Conservation (phyloP, 768 basidiomycete species). For the Amanita polypyramis region DNA sequence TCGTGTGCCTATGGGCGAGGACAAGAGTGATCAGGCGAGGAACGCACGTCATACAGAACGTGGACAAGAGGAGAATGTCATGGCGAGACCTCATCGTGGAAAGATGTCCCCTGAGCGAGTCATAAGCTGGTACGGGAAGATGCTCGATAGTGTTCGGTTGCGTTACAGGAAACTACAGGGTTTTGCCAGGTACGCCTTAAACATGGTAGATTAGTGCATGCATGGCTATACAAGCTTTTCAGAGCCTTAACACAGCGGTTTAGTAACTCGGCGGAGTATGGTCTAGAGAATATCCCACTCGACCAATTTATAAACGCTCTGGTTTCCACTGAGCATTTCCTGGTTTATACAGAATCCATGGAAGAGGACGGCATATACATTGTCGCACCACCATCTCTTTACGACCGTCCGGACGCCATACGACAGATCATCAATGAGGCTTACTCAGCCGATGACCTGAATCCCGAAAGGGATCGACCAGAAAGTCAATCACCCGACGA, state of each 20-base stretch:
- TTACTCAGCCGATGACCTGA: conserved; percentile 64
- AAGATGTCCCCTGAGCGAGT: conserved; percentile 78
- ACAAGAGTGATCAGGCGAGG: conserved; percentile 17
- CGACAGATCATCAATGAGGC: conserved; percentile 75
- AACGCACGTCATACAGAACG: conserved; percentile 11
- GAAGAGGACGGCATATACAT: conserved; percentile 92
- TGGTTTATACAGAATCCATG: conserved; percentile 82
- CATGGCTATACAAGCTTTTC: conserved; percentile 6
- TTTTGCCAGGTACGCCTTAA: conserved; percentile 64
- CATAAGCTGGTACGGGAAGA: conserved; percentile 83
- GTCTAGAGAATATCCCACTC: conserved; percentile 60
- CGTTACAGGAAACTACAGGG: conserved; percentile 92
- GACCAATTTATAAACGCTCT: conserved; percentile 74
- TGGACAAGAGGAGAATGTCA: conserved; percentile 12
- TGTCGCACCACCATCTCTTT: conserved; percentile 69
- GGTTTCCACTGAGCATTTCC: conserved; percentile 79
- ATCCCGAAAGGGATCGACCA: conserved; percentile 37
- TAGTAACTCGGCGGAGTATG: conserved; percentile 89
- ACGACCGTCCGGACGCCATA: conserved; percentile 66
- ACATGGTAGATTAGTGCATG: not conserved
- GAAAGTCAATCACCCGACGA: conserved; percentile 16
- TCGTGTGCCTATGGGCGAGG: conserved; percentile 50
- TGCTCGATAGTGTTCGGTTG: conserved; percentile 84
- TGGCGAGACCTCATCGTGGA: conserved; percentile 19
- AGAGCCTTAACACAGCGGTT: conserved; percentile 77